Evolutionary conservation across 176 grass and related monocot genomes (phyloP).

Genomic region (Calamus simplicifolius): DNA sequence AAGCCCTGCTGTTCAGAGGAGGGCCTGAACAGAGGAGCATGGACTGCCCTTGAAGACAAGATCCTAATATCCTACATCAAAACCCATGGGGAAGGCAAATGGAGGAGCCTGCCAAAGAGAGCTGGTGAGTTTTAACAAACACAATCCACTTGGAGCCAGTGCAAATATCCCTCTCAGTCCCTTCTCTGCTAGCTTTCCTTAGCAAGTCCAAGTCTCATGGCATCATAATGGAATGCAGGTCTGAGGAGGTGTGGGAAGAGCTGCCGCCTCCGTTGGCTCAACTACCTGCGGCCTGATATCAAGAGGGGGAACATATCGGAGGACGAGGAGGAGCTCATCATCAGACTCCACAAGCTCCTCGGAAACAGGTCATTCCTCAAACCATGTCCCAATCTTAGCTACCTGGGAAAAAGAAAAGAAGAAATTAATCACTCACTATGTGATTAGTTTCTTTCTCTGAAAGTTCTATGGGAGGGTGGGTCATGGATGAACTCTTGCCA

Average conservation of each 20-base stretch:
- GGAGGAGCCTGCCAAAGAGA: constrained; percentile 2
- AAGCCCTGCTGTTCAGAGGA: not conserved
- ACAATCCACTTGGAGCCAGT: not conserved
- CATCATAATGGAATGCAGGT: not conserved
- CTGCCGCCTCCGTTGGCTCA: constrained; percentile 16
- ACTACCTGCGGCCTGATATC: constrained; percentile 17
- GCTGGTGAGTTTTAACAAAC: not conserved
- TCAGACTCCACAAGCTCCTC: constrained; percentile 11
- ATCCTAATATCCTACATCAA: constrained; percentile 5
- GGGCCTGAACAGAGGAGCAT: constrained; percentile 5
- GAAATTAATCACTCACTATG: too few relatives aligned
- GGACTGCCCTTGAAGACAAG: not conserved
- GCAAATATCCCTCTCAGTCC: not conserved
- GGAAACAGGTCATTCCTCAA: constrained; percentile 3
- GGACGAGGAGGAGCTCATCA: constrained; percentile 14
- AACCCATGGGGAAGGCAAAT: constrained; percentile 1
- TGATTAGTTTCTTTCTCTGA: too few relatives aligned
- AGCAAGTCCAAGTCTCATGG: too few relatives aligned
- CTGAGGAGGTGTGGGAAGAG: constrained; percentile 9
- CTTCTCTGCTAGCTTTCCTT: not conserved
- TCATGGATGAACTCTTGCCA: too few relatives aligned
- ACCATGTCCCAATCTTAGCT: not conserved
- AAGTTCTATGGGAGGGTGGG: too few relatives aligned
- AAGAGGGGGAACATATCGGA: constrained; percentile 16
- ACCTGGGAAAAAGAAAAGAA: not conserved